Percentiles rank a stretch among this genome's conserved stretches.
Conservation (phyloP, 2,329 filamentous ascomycete genomes). For the Dothidotthia symphoricarpi region DNA sequence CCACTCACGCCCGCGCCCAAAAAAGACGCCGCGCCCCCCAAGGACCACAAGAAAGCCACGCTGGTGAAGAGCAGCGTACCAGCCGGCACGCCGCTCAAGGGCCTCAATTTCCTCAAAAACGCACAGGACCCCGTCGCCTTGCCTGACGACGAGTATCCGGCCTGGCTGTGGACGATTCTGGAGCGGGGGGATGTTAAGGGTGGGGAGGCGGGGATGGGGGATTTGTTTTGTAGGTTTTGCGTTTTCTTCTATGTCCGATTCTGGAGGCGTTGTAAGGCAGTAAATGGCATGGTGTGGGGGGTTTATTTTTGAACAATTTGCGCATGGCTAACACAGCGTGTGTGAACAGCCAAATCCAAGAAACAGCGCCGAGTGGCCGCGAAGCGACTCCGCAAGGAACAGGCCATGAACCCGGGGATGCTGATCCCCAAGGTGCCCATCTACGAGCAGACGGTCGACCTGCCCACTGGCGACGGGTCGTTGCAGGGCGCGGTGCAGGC, state of each 20-base stretch:
- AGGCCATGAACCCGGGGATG: conserved; percentile 64
- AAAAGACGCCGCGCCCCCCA: conserved; percentile 22
- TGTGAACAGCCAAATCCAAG: conserved; percentile 67
- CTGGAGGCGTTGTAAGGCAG: no score
- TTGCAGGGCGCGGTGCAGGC: conserved; percentile 49
- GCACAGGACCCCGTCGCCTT: conserved; percentile 70
- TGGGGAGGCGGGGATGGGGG: conserved; percentile 59
- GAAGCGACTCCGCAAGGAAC: conserved; percentile 62
- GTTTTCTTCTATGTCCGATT: not conserved
- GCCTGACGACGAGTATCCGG: conserved; percentile 73
- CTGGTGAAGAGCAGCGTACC: conserved; percentile 52
- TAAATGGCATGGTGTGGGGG: no score
- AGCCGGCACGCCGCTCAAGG: conserved; percentile 68
- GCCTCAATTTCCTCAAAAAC: conserved; percentile 76
- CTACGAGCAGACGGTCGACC: conserved; percentile 74
- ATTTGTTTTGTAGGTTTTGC: conserved; percentile 73
- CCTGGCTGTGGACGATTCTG: conserved; percentile 75
- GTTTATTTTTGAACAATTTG: no score
- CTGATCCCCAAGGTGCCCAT: conserved; percentile 66
- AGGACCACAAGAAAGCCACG: conserved; percentile 31
- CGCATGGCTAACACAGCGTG: no score
- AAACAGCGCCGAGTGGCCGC: conserved; percentile 72
- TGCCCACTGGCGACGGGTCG: conserved; percentile 57
- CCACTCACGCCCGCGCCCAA: conserved; percentile 32
- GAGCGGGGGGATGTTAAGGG: conserved; percentile 57